Evolutionary conservation across 305 asterid species (phyloP), one percentile per base, ranked within the genome.

Genomic region (Fraxinus nigra): DNA sequence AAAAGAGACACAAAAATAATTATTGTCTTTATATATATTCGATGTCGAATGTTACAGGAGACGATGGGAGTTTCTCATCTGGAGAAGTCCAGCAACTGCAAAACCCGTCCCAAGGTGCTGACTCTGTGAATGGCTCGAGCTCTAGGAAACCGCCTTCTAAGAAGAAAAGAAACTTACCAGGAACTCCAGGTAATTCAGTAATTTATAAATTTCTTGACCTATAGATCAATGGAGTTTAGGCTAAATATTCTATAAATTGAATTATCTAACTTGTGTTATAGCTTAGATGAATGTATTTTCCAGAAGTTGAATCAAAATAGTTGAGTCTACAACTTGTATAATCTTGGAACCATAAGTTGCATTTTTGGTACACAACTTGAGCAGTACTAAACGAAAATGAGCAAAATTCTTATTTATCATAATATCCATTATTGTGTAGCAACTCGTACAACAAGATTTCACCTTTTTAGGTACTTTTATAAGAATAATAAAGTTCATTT

Each of bases 51-150:
- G 84, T 83, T 56, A 84, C 93, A 83, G 97, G 92, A 78, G 97
- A 91, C 76, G 98, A 91, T 26, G 95, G 93, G 13, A 93, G 98
- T 76, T 92, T 94, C 85, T 93, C 97, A 67, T 94, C 98, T 14
- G 95, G 89, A 77, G 98, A 94, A 89, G 91, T 89, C 43, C 95
- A 80, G 63, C 88, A 79, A 43, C 24, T 54, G 20, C 26, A 54
- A 4, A 74, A 28, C 35, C 24, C 9, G 10, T 61, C 81, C 6
- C 77, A 51, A 0, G 83, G 79, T 48, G 30, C 88, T 13, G 82
- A 54, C 65, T 54, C 83, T 16, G 65, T 37, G 51, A 89, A 93
- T 86, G 95, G 89, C 75, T 91, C 97, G n/a, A 82, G 35, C 83
- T 89, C 93, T 48, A 87, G 79, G 72, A 91, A 83, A 61, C 91